Evolutionary conservation across 371 early-diverging fungal genomes (phyloP).

Genomic region (Mortierella polycephala): DNA sequence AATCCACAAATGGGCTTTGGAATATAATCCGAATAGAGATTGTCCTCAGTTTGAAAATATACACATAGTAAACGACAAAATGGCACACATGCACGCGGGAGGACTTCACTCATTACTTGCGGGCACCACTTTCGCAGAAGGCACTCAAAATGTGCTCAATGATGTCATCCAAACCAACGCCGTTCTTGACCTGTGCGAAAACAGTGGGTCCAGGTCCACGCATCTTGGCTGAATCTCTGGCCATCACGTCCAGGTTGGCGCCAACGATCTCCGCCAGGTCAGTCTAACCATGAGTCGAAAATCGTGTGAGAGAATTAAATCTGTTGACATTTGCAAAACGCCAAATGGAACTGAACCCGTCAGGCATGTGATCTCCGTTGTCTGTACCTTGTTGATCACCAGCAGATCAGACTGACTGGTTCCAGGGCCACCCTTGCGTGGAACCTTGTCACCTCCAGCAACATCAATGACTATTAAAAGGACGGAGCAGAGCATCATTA

Average conservation of each 20-base stretch:
- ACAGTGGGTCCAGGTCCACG: slow-evolving; percentile 84
- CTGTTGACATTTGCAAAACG: not conserved
- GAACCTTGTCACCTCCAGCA: slow-evolving; percentile 94
- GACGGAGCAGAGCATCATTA: not conserved
- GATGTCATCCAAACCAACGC: slow-evolving; percentile 84
- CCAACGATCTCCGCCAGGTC: slow-evolving; percentile 91
- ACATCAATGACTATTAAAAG: slow-evolving; percentile 85
- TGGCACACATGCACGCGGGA: not conserved
- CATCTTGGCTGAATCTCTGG: slow-evolving; percentile 90
- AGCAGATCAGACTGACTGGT: slow-evolving; percentile 94
- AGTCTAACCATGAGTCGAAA: slow-evolving; percentile 58
- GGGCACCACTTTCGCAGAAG: slow-evolving; percentile 74
- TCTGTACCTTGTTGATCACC: slow-evolving; percentile 84
- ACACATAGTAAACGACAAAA: not conserved
- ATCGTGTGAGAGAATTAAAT: not conserved
- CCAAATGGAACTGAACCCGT: not conserved
- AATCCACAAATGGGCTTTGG: not conserved
- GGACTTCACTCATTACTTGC: slow-evolving; percentile 4
- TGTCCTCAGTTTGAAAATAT: not conserved
- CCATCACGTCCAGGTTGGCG: slow-evolving; percentile 92
- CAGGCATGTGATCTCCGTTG: too few species aligned
- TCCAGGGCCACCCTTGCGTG: slow-evolving; percentile 92
- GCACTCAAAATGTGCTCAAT: slow-evolving; percentile 83
- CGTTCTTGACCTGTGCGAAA: slow-evolving; percentile 91
- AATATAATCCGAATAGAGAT: not conserved